Evolutionary conservation across 2,329 filamentous ascomycete species (phyloP), one percentile per base, ranked within the genome.

Genomic region (Penicillium sp.): DNA sequence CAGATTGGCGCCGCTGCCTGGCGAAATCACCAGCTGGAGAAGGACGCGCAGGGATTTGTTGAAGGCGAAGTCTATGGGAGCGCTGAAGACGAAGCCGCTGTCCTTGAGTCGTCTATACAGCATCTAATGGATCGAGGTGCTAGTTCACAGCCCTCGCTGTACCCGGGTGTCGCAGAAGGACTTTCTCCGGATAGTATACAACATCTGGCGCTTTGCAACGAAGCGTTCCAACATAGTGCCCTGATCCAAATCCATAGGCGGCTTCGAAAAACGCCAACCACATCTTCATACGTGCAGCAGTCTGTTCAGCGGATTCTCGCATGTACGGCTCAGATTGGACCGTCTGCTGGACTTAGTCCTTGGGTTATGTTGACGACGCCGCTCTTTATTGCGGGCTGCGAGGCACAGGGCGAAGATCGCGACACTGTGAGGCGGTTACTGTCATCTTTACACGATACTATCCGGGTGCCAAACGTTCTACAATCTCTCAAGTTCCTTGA

Each of bases 291-390:
- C 18, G 69, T 73, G 21, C 70, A 73, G 47, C 55, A 59, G 8
- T 71, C 70, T 9, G 70, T 73, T 27, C 63, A 66, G 51, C 68
- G 65, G 36, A 75, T 76, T 40, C 58, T 76, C 7, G 72, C 73
- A 36, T 73, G 68, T 45, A 70, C 70, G 13, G 63, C 63, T 5
- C 62, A 68, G 33, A 75, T 76, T 45, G 65, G 66, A 3, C 74
- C 74, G 4, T 67, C 69, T 1, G 61, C 67, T 13, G 71, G 71
- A 6, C 61, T 75, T 4, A 74, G 72, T 41, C 74, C 74, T 7
- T 73, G 71, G 67, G 71, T 72, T 7, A 68, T 76, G 58, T 61
- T 76, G 13, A 75, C 74, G 17, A 76, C 74, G 6, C 73, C 74
- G 6, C 54, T 76, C 5, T 76, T 76, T 49, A 75, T 74, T 37